Evolutionary conservation across 164 flowering plant genomes (phyloP).

Genomic region (Paratinospora sagittata): DNA sequence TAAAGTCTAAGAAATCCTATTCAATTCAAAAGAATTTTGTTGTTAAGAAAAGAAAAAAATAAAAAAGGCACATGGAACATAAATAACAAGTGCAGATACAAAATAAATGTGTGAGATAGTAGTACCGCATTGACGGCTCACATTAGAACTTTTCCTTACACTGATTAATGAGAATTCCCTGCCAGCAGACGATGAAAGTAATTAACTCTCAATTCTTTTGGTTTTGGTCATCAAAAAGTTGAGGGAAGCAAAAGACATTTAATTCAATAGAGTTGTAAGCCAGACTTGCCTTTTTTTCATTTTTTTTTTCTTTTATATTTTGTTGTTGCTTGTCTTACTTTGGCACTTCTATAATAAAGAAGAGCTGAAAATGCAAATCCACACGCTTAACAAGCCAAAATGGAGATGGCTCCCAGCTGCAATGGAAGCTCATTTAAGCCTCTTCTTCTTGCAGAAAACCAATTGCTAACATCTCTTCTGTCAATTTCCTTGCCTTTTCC

Average conservation of each 20-base stretch:
- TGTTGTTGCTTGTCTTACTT: too few species aligned
- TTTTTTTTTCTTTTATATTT: too few species aligned
- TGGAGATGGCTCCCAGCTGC: neutral
- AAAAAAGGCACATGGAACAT: neutral
- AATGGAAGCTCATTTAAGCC: neutral
- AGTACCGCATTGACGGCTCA: too few species aligned
- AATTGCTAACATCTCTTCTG: constrained; percentile 42
- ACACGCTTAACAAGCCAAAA: neutral
- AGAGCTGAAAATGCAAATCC: neutral
- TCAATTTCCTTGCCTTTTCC: constrained; percentile 41
- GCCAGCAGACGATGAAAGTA: too few species aligned
- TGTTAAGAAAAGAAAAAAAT: neutral
- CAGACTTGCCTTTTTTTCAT: neutral
- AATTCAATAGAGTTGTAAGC: neutral
- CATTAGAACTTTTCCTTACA: too few species aligned
- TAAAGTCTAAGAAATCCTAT: neutral
- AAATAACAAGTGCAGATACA: neutral
- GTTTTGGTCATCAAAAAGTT: too few species aligned
- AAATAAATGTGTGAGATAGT: too few species aligned
- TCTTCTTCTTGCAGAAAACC: constrained; percentile 12
- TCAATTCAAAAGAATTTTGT: neutral
- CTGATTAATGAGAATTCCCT: too few species aligned
- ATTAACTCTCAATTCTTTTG: too few species aligned
- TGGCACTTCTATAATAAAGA: neutral
- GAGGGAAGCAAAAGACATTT: neutral